Percentiles rank a stretch among this genome's conserved stretches.
Conservation (phyloP, 2,329 filamentous ascomycete species). For the Metarhizium anisopliae region DNA sequence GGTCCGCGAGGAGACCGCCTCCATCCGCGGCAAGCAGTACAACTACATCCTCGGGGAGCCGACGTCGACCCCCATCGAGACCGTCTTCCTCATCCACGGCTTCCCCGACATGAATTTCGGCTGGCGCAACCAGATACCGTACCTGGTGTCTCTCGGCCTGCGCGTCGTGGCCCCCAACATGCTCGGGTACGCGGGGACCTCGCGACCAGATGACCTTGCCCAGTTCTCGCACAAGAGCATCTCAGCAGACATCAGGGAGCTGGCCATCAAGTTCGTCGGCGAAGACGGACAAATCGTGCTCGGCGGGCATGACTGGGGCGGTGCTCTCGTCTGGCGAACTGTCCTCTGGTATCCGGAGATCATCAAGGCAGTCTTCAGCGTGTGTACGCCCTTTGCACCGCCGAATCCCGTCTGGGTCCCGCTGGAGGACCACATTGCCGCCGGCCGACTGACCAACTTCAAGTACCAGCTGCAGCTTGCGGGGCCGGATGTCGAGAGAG, state of each 20-base stretch:
- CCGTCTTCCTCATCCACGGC: conserved; percentile 57
- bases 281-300: conserved; percentile 56
- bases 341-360: conserved; percentile 66
- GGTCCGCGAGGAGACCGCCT: conserved; percentile 52
- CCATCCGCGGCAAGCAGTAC: conserved; percentile 63
- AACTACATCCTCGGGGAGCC: conserved; percentile 51
- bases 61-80: conserved; percentile 31
- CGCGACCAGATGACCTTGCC: conserved; percentile 50
- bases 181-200: conserved; percentile 76
- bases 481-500: conserved; percentile 54
- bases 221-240: conserved; percentile 66
- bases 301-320: conserved; percentile 92
- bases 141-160: conserved; percentile 61
- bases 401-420: conserved; percentile 46
- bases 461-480: conserved; percentile 77
- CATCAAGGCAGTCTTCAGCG: conserved; percentile 64
- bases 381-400: conserved; percentile 67
- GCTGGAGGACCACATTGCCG: conserved; percentile 50
- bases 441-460: conserved; percentile 55
- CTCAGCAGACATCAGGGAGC: conserved; percentile 63
- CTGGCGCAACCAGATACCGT: conserved; percentile 84
- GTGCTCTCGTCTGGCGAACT: conserved; percentile 64
- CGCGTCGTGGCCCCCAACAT: conserved; percentile 79
- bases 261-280: conserved; percentile 49
- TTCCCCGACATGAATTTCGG: conserved; percentile 77